Base-by-base conservation (phyloP, 1,284 basidiomycete species). In the Macrocybe sp. region DNA sequence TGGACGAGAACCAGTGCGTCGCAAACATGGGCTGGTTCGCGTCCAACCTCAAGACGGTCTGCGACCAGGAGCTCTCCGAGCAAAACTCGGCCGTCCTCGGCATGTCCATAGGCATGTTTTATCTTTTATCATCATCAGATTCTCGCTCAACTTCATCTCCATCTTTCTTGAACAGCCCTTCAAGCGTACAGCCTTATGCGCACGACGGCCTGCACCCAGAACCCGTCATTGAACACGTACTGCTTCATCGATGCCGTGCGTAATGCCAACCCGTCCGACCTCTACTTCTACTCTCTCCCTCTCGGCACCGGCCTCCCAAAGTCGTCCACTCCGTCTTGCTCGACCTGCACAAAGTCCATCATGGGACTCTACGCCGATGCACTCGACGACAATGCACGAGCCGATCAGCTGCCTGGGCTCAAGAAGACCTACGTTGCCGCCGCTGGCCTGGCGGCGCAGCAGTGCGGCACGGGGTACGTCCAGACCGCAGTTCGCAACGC, bases 241-340 rank as follows among this genome's bases (percentile, higher is more conserved):
- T 90, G 87, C 66, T 89, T 79, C 65, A 47, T 88, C 47, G 71
- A 79, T 50, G 85, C 87, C 29, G 75, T 76, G 6, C 68, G 63
- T 36, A 69, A 68, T 51, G 31, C 69, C 4, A 76, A 77, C 51
- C 75, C 83, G 0, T 72, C 78, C 7, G 84, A 85, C 59, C 61
- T 81, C 10, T 88, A 81, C 66, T 77, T 80, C 59, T 90, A 86
- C 67, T 62, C 70, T 37, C 68, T 89, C 5, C 79, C 82, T 1
- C 72, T 82, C 7, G 83, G 82, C 7, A 64, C 68, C 11, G 48
- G 55, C 7, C 64, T 86, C 2, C 79, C 81, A 7, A 65, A 69
- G 47, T 61, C 62, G 14, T 70, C 75, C 10, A 61, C 55, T 12
- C 73, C 73, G 16, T 72, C 74, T 14, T 89, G 85, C 59, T 79